These are phyloP conservation scores for Fraxinus greggii DNA, from an alignment of 305 asterid genomes.

Conservation along the genomic window DNA sequence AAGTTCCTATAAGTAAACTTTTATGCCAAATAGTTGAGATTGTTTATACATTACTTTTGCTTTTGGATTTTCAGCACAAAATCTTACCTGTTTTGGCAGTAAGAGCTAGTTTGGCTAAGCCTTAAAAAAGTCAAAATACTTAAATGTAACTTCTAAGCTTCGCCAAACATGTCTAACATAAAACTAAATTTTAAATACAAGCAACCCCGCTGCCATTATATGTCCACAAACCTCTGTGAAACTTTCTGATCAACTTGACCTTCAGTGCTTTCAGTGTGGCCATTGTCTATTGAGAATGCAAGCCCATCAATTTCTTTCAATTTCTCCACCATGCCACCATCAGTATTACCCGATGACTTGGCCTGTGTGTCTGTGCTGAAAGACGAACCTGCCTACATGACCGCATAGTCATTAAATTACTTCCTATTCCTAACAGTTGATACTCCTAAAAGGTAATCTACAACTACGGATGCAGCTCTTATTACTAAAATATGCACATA, in stretches of 20 bases:
- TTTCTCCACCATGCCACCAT: conserved; percentile 60
- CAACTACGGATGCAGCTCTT: background rate
- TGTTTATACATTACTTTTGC: background rate
- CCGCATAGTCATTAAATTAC: conserved; percentile 15
- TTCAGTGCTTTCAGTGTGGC: conserved; percentile 51
- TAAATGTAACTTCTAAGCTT: background rate
- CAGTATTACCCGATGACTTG: conserved; percentile 62
- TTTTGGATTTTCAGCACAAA: background rate
- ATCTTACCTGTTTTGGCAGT: background rate
- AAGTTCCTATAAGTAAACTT: background rate
- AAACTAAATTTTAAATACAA: background rate
- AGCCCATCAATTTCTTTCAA: conserved; percentile 80
- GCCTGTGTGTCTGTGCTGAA: conserved; percentile 54
- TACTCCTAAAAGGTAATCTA: background rate
- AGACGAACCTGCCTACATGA: conserved; percentile 60
- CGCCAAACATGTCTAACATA: background rate
- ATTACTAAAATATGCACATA: background rate
- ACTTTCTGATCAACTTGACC: conserved; percentile 51
- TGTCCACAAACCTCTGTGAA: conserved; percentile 66
- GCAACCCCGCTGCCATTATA: background rate
- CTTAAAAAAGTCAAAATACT: background rate
- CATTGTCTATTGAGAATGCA: conserved; percentile 80
- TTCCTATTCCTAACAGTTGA: conserved; percentile 6
- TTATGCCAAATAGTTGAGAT: background rate
- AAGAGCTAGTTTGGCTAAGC: background rate